Evolutionary conservation across 305 asterid genomes (phyloP), one percentile per base, ranked within the genome.

Genomic region (Ajuga reptans): DNA sequence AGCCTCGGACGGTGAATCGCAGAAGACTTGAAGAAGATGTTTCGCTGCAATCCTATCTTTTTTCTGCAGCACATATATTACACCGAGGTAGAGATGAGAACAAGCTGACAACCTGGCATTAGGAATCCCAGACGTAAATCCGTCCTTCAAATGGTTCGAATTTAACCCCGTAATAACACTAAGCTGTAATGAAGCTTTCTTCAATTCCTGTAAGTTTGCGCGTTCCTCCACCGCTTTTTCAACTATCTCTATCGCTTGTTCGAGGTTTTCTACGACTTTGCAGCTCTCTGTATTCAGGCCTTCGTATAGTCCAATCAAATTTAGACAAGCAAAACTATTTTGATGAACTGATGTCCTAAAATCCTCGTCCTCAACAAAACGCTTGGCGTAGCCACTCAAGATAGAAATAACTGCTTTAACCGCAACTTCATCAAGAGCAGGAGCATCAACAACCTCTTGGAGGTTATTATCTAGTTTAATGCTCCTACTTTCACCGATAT

Each of bases 101-200:
- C 95, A 88, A 51, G 96, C 91, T 16, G 97, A 87, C 59, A 90
- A 53, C 79, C 80, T 87, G n/a, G 52, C 75, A 64, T 90, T 90
- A 2, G 88, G 82, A 52, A 88, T 81, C 64, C 94, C 92, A 39
- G 86, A 84, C 1, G 96, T 86, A 73, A 64, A 80, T 58, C 83
- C 85, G 29, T 80, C 82, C 68, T 75, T 89, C 72, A 85, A 61
- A 58, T 84, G 90, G 42, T 59, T 76, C 16, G 87, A 77, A 73
- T 78, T 88, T 62, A 90, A 57, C n/a, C 97, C 97, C 1, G 97
- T 85, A 43, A 90, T 87, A 5, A 90, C 92, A 80, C 97, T 90
- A 29, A 88, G 96, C 84, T 84, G 89, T 27, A 90, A 55, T n/a
- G 95, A 83, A 56, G 96, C 95, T 71, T 79, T 85, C 59, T 84